Conservation (phyloP, 192 early-diverging fungal genomes). For the Coemansia sp. region DNA sequence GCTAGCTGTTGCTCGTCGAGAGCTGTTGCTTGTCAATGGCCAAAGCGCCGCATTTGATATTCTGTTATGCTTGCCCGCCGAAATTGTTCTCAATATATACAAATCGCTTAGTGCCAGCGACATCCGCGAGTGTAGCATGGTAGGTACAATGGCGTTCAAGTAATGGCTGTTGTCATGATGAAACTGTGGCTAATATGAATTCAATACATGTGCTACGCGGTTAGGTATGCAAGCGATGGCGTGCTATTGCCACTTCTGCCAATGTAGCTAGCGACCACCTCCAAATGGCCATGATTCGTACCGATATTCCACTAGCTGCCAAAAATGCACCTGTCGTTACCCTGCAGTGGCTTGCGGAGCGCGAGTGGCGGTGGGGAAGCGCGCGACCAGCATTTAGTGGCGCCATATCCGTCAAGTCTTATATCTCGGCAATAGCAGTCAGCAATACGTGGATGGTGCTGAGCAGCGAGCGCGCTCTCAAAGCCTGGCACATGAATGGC, state of each 20-base stretch:
- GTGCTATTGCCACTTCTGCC: constrained; percentile 7
- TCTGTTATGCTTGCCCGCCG: constrained; percentile 9
- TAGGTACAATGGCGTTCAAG: background rate
- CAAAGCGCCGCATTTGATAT: constrained; percentile 5
- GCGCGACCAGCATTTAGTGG: constrained; percentile 9
- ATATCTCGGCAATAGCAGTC: constrained; percentile 9
- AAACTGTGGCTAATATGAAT: too few species aligned
- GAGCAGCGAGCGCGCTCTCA: constrained; percentile 10
- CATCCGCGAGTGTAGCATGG: constrained; percentile 1
- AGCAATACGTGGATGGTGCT: constrained; percentile 12
- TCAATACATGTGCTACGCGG: background rate
- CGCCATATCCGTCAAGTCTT: constrained; percentile 1
- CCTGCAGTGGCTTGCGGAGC: constrained; percentile 15
- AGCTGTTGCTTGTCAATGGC: background rate
- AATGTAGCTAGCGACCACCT: constrained; percentile 9
- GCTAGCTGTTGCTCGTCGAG: constrained; percentile 1
- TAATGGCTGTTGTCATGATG: background rate
- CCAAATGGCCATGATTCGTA: background rate
- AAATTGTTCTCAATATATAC: constrained; percentile 10
- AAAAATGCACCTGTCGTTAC: background rate
- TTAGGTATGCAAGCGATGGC: constrained; percentile 17
- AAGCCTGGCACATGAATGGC: constrained; percentile 3
- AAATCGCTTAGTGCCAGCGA: background rate
- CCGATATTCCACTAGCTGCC: background rate
- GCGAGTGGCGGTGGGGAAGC: constrained; percentile 16